Evolutionary conservation across 2,329 filamentous ascomycete species (phyloP).

Genomic region (Tolypocladium paradoxum): DNA sequence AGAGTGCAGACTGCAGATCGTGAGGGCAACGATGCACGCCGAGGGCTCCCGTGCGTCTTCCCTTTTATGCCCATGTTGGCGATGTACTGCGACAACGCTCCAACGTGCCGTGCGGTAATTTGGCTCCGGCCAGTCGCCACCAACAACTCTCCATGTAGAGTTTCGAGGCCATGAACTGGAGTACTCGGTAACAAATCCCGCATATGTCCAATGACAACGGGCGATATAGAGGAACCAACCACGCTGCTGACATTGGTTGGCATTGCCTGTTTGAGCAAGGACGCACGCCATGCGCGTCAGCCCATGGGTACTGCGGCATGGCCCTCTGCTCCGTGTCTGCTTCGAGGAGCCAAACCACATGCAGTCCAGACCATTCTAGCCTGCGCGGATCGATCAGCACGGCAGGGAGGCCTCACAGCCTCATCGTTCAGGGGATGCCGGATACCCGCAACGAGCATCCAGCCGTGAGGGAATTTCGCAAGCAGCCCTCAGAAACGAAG

Average conservation of each 20-base stretch:
- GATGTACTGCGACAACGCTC: not conserved
- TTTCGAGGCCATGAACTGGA: not conserved
- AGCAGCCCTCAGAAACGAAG: too few species aligned
- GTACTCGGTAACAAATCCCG: constrained; percentile 1
- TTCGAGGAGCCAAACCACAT: not conserved
- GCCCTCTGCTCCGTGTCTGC: too few species aligned
- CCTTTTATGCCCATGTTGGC: not conserved
- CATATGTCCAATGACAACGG: not conserved
- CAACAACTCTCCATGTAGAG: not conserved
- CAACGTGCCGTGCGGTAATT: not conserved
- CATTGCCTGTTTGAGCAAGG: not conserved
- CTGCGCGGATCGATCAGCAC: not conserved
- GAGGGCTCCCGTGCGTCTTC: not conserved
- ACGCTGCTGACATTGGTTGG: not conserved
- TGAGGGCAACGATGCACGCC: not conserved
- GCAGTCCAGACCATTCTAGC: not conserved
- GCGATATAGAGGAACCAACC: constrained; percentile 1
- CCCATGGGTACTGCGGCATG: not conserved
- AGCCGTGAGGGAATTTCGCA: not conserved
- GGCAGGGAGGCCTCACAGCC: not conserved
- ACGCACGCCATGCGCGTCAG: not conserved
- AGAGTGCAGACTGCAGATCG: not conserved
- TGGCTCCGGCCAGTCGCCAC: not conserved
- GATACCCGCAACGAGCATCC: not conserved
- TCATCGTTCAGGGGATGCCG: not conserved